These are phyloP conservation scores for Colletotrichum plurivorum DNA, from an alignment of 2,329 filamentous ascomycete species.

Conservation along the genomic window DNA sequence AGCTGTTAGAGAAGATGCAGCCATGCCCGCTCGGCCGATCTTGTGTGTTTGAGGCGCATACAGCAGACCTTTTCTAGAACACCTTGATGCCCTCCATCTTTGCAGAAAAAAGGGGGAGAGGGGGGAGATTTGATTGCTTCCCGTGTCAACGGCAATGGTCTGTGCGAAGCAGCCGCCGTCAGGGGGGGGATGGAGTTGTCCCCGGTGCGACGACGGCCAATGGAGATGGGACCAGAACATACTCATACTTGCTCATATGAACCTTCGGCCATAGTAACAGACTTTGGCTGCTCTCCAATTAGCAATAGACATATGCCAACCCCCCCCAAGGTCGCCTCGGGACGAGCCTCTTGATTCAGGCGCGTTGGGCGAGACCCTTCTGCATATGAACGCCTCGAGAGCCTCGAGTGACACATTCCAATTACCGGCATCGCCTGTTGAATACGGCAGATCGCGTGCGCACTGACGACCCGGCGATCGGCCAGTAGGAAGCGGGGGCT, in stretches of 20 bases:
- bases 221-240: background rate
- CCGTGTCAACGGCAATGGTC: constrained; percentile 11
- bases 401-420: background rate
- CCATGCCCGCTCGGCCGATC: constrained; percentile 31
- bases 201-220: background rate
- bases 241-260: background rate
- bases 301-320: background rate
- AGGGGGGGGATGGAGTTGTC: background rate
- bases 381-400: background rate
- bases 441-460: constrained; percentile 18
- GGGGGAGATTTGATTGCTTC: constrained; percentile 10
- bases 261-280: background rate
- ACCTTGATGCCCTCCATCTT: constrained; percentile 11
- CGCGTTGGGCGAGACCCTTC: background rate
- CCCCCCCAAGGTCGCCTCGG: background rate
- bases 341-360: constrained; percentile 3
- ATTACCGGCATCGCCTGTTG: constrained; percentile 1
- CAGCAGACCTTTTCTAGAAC: constrained; percentile 36
- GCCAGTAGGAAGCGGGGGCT: constrained; percentile 18
- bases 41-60: constrained; percentile 23
- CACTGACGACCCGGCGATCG: constrained; percentile 21
- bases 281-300: background rate
- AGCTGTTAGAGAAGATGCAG: constrained; percentile 21
- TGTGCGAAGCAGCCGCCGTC: constrained; percentile 1
- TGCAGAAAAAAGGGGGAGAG: background rate